Conservation (phyloP, 2,329 filamentous ascomycete genomes). For the Dactylella cylindrospora region DNA sequence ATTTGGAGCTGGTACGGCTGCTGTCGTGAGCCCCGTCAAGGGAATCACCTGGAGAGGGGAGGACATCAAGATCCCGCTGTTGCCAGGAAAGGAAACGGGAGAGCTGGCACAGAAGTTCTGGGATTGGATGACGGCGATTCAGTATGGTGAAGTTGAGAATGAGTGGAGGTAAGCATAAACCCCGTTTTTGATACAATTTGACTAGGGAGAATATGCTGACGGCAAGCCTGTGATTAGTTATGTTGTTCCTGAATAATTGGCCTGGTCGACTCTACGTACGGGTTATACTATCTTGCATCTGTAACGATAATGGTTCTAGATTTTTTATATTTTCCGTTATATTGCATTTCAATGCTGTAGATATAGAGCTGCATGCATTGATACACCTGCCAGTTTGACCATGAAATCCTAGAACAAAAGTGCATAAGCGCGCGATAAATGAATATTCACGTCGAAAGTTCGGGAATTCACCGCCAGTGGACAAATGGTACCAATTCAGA, state of each 20-base stretch:
- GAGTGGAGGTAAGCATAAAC: slow-evolving; percentile 72
- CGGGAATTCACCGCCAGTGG: too few species aligned
- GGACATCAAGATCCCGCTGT: slow-evolving; percentile 78
- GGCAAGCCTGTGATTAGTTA: slow-evolving; percentile 7
- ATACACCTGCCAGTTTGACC: too few species aligned
- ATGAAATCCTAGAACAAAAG: too few species aligned
- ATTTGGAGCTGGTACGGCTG: slow-evolving; percentile 90
- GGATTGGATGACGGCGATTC: slow-evolving; percentile 92
- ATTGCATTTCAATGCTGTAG: too few species aligned
- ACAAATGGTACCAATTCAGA: too few species aligned
- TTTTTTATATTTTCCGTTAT: too few species aligned
- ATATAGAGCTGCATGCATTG: too few species aligned
- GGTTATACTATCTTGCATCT: too few species aligned
- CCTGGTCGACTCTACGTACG: too few species aligned
- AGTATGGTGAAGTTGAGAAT: slow-evolving; percentile 92
- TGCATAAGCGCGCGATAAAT: too few species aligned
- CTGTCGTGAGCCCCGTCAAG: slow-evolving; percentile 86
- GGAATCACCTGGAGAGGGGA: slow-evolving; percentile 82
- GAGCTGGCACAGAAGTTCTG: slow-evolving; percentile 85
- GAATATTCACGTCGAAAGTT: too few species aligned
- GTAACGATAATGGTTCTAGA: too few species aligned
- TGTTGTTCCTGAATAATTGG: slow-evolving; percentile 18
- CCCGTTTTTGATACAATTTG: background rate
- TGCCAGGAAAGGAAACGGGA: slow-evolving; percentile 79
- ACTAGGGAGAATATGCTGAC: slow-evolving; percentile 5